Base-by-base conservation (phyloP, 2,329 filamentous ascomycete genomes). In the Aspergillus latus region DNA sequence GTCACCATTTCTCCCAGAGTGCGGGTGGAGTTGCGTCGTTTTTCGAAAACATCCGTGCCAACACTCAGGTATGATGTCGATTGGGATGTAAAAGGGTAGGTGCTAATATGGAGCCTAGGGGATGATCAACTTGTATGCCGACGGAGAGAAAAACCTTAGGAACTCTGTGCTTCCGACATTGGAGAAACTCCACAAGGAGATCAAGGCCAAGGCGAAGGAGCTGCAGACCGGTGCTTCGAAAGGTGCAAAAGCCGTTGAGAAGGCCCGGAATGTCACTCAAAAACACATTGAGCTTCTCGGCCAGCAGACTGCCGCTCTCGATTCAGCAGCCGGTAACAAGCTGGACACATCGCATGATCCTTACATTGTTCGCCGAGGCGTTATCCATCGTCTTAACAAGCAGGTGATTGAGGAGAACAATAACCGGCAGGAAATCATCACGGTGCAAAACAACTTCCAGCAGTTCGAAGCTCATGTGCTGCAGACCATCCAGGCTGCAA, bases 331-430 rank as follows among this genome's bases (percentile, higher is more conserved):
- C 2, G 87, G 88, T 39, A 89, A 86, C 58, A 88, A 84, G 68
- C 77, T 93, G 65, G 83, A 84, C 43, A 84, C 90, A 1, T 69
- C 78, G 10, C 86, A 96, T 34, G 94, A 99, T 71, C 94, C 94
- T 4, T 99, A 97, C 70, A 82, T 97, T 55, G 73, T 97, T 45
- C 85, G 88, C 66, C 87, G 93, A 32, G 89, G 90, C 58, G 86
- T 97, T 56, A 77, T 90, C 62, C 84, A 97, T 77, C 87, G 92
- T 43, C 80, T 99, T 54, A 87, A 90, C 82, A 93, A 89, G 79
- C 94, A 99, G 78, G 84, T 97, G 36, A 80, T 90, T 46, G 91
- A 96, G 70, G 94, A 99, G 79, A 99, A 99, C 81, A 95, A 92
- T 79, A 93, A 95, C 77, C 86, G 88, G 62, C 90, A 96, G 71